phyloP scores from a whole-genome alignment of 2,329 filamentous ascomycete species.

The Nemania sp. region DNA sequence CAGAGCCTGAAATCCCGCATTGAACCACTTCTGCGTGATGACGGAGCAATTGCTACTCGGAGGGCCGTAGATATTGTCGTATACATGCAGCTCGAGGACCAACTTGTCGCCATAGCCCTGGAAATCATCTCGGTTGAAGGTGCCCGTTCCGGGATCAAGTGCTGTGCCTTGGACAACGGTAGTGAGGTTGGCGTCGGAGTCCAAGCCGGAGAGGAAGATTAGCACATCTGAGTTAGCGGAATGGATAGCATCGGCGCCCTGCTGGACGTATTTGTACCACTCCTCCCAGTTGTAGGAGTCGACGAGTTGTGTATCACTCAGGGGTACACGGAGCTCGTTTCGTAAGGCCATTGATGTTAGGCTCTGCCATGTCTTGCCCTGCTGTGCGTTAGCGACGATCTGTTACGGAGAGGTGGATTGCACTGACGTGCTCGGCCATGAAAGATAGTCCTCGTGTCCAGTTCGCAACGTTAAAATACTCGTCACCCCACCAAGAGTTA shows the following conservation, averaged over 20 bases:
- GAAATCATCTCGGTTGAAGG: slow-evolving; percentile 62
- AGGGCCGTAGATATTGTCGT: slow-evolving; percentile 58
- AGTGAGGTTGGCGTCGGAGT: slow-evolving; percentile 65
- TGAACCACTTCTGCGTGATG: slow-evolving; percentile 59
- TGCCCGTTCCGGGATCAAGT: slow-evolving; percentile 58
- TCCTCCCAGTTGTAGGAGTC: slow-evolving; percentile 65
- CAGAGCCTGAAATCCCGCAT: slow-evolving; percentile 65
- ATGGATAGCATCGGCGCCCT: slow-evolving; percentile 65
- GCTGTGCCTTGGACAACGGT: slow-evolving; percentile 62
- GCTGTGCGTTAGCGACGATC: slow-evolving; percentile 20
- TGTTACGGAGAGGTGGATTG: background rate
- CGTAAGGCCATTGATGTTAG: slow-evolving; percentile 64
- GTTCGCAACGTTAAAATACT: slow-evolving; percentile 66
- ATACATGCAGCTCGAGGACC: slow-evolving; percentile 71
- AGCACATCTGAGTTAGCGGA: slow-evolving; percentile 62
- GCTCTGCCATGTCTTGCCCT: slow-evolving; percentile 60
- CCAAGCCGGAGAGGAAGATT: slow-evolving; percentile 69
- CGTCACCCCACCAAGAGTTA: slow-evolving; percentile 72
- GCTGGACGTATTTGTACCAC: slow-evolving; percentile 64
- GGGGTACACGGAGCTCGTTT: slow-evolving; percentile 63
- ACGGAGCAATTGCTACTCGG: slow-evolving; percentile 58
- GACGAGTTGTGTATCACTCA: slow-evolving; percentile 48
- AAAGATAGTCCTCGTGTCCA: slow-evolving; percentile 71
- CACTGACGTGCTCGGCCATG: slow-evolving; percentile 65
- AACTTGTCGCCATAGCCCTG: slow-evolving; percentile 63